A percentile compares a stretch with the other conserved stretches of the same genome.
Evolutionary conservation across 306 rosid genomes (phyloP).

Genomic region (Fragaria nilgerrensis): DNA sequence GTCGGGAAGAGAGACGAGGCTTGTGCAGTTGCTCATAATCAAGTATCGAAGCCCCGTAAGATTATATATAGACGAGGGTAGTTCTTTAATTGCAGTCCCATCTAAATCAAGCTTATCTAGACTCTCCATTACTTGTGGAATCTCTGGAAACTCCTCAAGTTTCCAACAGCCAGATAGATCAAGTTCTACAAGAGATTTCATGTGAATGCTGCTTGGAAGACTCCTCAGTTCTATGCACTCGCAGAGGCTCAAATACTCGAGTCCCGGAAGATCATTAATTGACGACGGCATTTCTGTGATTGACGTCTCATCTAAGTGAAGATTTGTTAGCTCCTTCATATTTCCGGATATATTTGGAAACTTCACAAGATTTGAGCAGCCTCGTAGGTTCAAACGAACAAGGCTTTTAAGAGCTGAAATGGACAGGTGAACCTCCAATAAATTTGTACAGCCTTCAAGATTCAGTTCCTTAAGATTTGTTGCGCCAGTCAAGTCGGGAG

Average conservation of each 20-base stretch:
- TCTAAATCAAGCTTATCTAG: fast-evolving
- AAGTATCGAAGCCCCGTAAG: neutral
- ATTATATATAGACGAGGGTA: neutral
- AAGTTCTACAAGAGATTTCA: neutral
- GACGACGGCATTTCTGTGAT: slow-evolving; percentile 6
- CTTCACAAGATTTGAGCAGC: neutral
- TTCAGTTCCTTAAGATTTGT: neutral
- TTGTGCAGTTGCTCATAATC: neutral
- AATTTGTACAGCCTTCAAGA: neutral
- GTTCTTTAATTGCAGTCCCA: neutral
- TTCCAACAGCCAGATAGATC: neutral
- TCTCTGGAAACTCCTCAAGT: neutral
- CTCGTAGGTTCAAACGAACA: neutral
- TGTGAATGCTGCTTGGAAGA: neutral
- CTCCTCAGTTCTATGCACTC: neutral
- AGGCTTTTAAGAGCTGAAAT: neutral
- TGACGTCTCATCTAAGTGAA: neutral
- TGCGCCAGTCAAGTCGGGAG: slow-evolving; percentile 20
- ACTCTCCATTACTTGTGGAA: neutral
- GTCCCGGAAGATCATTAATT: neutral
- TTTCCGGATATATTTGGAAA: neutral
- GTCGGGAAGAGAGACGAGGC: neutral
- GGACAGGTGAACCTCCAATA: neutral
- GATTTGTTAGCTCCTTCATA: neutral
- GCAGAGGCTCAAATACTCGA: fast-evolving